Base-by-base conservation (phyloP, 2,329 filamentous ascomycete genomes). In the Colletotrichum sp. region DNA sequence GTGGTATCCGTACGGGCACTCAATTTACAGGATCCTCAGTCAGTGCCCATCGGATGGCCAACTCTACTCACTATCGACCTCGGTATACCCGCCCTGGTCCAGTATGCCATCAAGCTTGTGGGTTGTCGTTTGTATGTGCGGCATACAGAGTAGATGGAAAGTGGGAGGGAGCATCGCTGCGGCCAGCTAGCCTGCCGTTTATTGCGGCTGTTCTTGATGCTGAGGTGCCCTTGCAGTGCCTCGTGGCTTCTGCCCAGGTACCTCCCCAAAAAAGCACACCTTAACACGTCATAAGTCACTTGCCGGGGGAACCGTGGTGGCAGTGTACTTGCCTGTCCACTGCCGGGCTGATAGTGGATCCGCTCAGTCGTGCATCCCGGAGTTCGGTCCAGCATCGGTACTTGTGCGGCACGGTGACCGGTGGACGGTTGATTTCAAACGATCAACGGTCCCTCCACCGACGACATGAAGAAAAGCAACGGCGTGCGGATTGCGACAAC, bases 261-360 rank as follows among this genome's bases (percentile, higher is more conserved):
- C 59, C 36, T 5, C 49, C 27, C 22, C 11, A 27, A 19, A 29
- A 25, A 32, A 19, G 44, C 25, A 22, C 16, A 29, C 22, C 57
- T 61, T 76, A 73, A 64, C 70, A 73, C 59, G 64, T 65, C 73
- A 61, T 39, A 76, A 69, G 74, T 73, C 64, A 44, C 34, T 49
- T 16, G 3, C 59, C 49, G 11, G 34, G 29, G 25, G 22, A 49
- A 30, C 64, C 59, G 49, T 32, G 15, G 65, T 69, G 59, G 74
- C 65, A 52, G 71, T 76, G 65, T 65, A 66, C 74, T 22, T 74
- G 22, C n/a, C 32, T 25, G 6, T 36, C n/a, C 30, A 44, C 27
- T 36, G 19, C n/a, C 32, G n/a, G 57, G 57, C 49, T 69, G 27
- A 29, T 62, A 55, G 65, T 65, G 72, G 74, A 8, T 25, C 22